Evolutionary conservation across 1,284 basidiomycete species (phyloP).

Genomic region (Agroathelia rolfsii): DNA sequence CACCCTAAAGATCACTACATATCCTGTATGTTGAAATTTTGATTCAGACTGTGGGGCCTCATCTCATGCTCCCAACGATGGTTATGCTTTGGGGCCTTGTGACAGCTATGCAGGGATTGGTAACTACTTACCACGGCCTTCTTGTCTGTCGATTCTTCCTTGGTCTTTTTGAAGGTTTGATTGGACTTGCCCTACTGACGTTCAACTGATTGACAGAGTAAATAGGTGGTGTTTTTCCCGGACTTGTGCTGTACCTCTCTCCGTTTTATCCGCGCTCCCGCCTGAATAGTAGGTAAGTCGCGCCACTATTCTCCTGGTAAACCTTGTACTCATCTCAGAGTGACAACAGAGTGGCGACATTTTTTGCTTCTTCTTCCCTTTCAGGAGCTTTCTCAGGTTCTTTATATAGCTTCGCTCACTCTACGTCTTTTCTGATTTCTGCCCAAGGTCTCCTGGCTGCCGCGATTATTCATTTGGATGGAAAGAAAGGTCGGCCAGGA

Average conservation of each 20-base stretch:
- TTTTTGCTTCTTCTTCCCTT: slow-evolving; percentile 50
- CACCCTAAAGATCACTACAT: background rate
- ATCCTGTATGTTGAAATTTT: slow-evolving; percentile 1
- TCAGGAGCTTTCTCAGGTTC: slow-evolving; percentile 58
- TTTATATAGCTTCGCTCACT: no score
- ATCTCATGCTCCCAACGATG: slow-evolving; percentile 45
- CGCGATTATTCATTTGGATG: slow-evolving; percentile 44
- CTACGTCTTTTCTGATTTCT: no score
- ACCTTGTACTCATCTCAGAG: slow-evolving; percentile 2
- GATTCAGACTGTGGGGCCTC: slow-evolving; percentile 42
- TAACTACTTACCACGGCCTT: slow-evolving; percentile 41
- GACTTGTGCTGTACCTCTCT: slow-evolving; percentile 46
- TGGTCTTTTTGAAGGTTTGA: slow-evolving; percentile 54
- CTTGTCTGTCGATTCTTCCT: slow-evolving; percentile 56
- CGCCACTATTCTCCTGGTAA: slow-evolving; percentile 4
- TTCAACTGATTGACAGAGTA: no score
- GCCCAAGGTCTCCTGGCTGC: slow-evolving; percentile 50
- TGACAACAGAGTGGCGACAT: slow-evolving; percentile 33
- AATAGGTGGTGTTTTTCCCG: slow-evolving; percentile 53
- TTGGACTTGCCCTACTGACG: no score
- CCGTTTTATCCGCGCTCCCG: slow-evolving; percentile 48
- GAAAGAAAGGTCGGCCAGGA: slow-evolving; percentile 32
- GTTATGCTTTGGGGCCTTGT: slow-evolving; percentile 49
- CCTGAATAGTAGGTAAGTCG: slow-evolving; percentile 40
- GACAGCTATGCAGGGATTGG: slow-evolving; percentile 45